These are phyloP conservation scores for Aspergillus nomiae DNA, from an alignment of 2,329 filamentous ascomycete genomes.

Conservation along the genomic window DNA sequence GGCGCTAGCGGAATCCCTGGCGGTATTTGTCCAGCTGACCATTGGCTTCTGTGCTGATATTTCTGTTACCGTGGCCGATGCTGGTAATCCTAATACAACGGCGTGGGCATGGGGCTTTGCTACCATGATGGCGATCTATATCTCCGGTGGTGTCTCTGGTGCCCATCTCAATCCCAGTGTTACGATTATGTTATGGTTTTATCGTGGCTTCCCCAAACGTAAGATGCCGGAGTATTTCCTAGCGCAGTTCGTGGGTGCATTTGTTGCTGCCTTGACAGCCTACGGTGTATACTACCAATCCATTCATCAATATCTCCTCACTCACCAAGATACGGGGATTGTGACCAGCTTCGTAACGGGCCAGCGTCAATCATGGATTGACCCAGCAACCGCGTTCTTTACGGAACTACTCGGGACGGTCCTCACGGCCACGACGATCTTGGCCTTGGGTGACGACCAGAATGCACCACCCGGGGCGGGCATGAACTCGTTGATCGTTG, in stretches of 20 bases:
- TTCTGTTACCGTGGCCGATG: constrained; percentile 41
- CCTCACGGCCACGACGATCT: constrained; percentile 44
- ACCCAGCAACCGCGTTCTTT: constrained; percentile 45
- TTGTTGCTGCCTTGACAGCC: constrained; percentile 52
- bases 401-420: constrained; percentile 51
- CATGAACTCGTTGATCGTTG: constrained; percentile 55
- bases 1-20: constrained; percentile 56
- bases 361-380: constrained; percentile 44
- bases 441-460: constrained; percentile 50
- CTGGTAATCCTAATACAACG: constrained; percentile 48
- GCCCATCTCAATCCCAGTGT: constrained; percentile 50
- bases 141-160: constrained; percentile 51
- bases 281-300: constrained; percentile 45
- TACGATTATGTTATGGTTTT: constrained; percentile 50
- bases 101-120: constrained; percentile 57
- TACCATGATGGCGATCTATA: constrained; percentile 54
- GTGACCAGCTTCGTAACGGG: constrained; percentile 49
- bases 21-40: constrained; percentile 44
- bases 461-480: constrained; percentile 53
- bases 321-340: constrained; percentile 30
- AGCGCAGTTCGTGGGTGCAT: constrained; percentile 56
- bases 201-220: constrained; percentile 55
- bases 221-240: constrained; percentile 54
- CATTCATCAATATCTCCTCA: constrained; percentile 37
- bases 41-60: constrained; percentile 56